These are phyloP conservation scores for Thalia dealbata DNA, from an alignment of 176 grass and related monocot genomes.

Conservation along the genomic window DNA sequence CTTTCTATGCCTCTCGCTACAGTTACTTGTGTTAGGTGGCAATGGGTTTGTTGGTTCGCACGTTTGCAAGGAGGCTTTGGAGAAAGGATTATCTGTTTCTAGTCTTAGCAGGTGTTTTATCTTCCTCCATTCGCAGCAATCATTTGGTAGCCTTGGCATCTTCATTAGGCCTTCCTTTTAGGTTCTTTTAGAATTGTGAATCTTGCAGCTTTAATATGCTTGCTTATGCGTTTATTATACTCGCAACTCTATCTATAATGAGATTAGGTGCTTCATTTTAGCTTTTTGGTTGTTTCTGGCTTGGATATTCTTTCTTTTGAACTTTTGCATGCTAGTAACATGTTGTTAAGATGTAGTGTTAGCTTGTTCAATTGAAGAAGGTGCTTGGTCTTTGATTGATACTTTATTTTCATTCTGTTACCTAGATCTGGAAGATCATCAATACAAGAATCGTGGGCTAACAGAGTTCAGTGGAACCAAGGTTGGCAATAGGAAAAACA, in stretches of 20 bases:
- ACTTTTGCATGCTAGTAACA: neutral
- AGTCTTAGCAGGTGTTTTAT: conserved; percentile 78
- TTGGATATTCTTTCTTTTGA: neutral
- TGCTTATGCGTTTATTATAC: neutral
- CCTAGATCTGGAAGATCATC: conserved; percentile 90
- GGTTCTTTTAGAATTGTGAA: neutral
- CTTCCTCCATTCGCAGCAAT: neutral
- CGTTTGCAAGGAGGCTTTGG: conserved; percentile 82
- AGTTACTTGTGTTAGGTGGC: conserved; percentile 84
- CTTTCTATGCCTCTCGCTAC: conserved; percentile 10
- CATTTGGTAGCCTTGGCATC: neutral
- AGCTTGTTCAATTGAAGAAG: neutral
- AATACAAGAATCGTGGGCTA: conserved; percentile 60
- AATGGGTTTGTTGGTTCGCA: conserved; percentile 94
- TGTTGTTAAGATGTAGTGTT: neutral
- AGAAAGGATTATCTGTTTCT: conserved; percentile 58
- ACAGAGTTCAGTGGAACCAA: conserved; percentile 90
- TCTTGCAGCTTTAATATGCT: neutral
- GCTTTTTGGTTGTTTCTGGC: neutral
- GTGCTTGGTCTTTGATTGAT: neutral
- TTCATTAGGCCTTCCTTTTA: neutral
- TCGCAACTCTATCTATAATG: neutral
- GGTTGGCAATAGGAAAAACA: conserved; percentile 33
- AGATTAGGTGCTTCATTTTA: neutral
- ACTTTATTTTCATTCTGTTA: conserved; percentile 22